Evolutionary conservation across 495 filamentous ascomycete genomes (phyloP), one percentile per base, ranked within the genome.

Genomic region (Emericellopsis terricola): DNA sequence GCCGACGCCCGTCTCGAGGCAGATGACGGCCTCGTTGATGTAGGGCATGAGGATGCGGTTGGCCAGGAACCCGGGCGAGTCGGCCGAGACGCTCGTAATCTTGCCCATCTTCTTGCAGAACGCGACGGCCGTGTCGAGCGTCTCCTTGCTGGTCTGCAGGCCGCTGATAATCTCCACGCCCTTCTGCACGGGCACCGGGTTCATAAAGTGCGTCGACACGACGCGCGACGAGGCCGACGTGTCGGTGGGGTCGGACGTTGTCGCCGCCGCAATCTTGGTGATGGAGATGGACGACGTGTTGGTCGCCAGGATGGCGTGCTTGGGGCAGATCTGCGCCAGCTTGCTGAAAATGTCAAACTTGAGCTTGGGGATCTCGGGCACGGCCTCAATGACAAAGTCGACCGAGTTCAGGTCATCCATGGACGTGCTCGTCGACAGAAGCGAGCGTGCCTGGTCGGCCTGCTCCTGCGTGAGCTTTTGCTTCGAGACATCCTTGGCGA

Each of bases 41-140:
- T 99, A 99, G 0, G 89, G 89, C 89, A 99, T 94, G 41, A 99
- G 59, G 33, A 99, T 96, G 8, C 89, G 67, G 47, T 99, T 99
- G 11, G 89, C 91, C 2, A 99, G 59, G 61, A 99, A 99, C 2
- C 89, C 89, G 1, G 89, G 89, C 1, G 80, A 72, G 51, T 99
- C 89, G 29, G 77, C 81, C 15, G 80, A 89, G 23, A 78, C 64
- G 2, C 83, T 85, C 5, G 86, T 62, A 34, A 94, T 71, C 62
- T 99, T 99, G 38, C 85, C 87, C 81, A 99, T 93, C 32, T 70
- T 67, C 53, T 77, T 69, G 48, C 89, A 81, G 52, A 99, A 91
- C 6, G 62, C 76, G 13, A 94, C 61, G n/a, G 87, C 82, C 3
- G 78, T 78, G 5, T 79, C 76, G 18, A 92, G 55, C 0, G 91